phyloP scores from a whole-genome alignment of 306 rosid genomes.

The Casuarina cunninghamiana region DNA sequence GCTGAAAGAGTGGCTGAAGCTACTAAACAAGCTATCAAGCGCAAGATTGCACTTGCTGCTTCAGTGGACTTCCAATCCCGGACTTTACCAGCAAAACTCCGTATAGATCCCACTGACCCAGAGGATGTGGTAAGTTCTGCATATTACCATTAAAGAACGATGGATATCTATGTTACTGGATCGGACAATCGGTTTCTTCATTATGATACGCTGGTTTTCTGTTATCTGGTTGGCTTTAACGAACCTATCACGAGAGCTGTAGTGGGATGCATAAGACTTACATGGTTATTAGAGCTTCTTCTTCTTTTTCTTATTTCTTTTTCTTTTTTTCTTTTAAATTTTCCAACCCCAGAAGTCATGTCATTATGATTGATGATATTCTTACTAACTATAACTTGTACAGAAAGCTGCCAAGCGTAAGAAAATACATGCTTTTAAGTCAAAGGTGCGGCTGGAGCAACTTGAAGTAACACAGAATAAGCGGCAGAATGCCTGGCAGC shows the following conservation, averaged over 20 bases:
- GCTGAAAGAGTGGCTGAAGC: slow-evolving; percentile 97
- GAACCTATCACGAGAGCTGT: slow-evolving; percentile 4
- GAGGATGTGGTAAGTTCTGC: slow-evolving; percentile 84
- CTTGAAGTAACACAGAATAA: slow-evolving; percentile 96
- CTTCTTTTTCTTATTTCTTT: neutral
- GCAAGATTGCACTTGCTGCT: slow-evolving; percentile 92
- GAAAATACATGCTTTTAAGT: slow-evolving; percentile 96
- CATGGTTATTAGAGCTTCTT: neutral
- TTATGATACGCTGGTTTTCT: slow-evolving; percentile 8
- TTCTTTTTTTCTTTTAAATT: too few relatives aligned
- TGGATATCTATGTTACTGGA: neutral
- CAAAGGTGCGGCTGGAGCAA: slow-evolving; percentile 95
- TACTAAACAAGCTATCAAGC: slow-evolving; percentile 90
- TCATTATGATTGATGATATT: slow-evolving; percentile 26
- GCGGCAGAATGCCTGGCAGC: slow-evolving; percentile 99
- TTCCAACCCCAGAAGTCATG: neutral
- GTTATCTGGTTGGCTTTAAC: neutral
- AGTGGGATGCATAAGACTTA: slow-evolving; percentile 10
- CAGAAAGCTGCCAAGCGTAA: slow-evolving; percentile 88
- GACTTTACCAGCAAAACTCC: slow-evolving; percentile 85
- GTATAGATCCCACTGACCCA: slow-evolving; percentile 87
- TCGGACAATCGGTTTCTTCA: slow-evolving; percentile 8
- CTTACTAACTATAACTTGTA: slow-evolving; percentile 26
- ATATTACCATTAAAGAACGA: neutral
- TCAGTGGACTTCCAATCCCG: slow-evolving; percentile 79